Evolutionary conservation across 345 rosid genomes (phyloP).

Genomic region (Boechera stricta): DNA sequence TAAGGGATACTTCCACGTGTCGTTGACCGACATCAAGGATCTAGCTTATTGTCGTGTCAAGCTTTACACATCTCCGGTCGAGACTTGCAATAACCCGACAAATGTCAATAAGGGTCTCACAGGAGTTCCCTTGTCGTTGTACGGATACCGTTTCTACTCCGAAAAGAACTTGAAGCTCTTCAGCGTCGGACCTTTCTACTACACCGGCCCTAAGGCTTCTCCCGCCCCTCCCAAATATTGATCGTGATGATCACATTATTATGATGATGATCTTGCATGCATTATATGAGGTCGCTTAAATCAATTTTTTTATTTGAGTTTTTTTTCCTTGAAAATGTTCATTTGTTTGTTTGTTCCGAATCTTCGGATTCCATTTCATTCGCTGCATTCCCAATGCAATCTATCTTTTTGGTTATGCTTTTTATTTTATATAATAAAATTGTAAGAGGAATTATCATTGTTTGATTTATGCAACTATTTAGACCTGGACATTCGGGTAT

Average conservation of each 20-base stretch:
- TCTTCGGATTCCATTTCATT: slow-evolving; percentile 15
- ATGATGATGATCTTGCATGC: slow-evolving; percentile 22
- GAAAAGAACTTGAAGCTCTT: slow-evolving; percentile 52
- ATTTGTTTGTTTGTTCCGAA: slow-evolving; percentile 24
- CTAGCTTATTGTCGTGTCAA: slow-evolving; percentile 56
- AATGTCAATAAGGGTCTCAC: slow-evolving; percentile 57
- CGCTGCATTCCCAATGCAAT: slow-evolving; percentile 25
- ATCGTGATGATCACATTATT: slow-evolving; percentile 23
- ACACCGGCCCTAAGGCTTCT: slow-evolving; percentile 44
- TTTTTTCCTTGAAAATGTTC: slow-evolving; percentile 4
- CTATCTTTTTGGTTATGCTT: background rate
- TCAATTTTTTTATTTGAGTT: background rate
- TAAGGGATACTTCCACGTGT: slow-evolving; percentile 57
- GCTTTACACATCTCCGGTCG: slow-evolving; percentile 54
- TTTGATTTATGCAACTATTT: background rate
- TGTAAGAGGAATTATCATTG: slow-evolving; percentile 7
- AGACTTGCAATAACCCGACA: slow-evolving; percentile 54
- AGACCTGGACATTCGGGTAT: background rate
- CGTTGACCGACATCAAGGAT: slow-evolving; percentile 41
- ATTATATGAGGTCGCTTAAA: slow-evolving; percentile 9
- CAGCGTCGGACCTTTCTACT: slow-evolving; percentile 49
- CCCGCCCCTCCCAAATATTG: slow-evolving; percentile 41
- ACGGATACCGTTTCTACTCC: slow-evolving; percentile 44
- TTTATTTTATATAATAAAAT: slow-evolving; percentile 8
- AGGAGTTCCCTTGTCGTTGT: slow-evolving; percentile 56